Evolutionary conservation across 345 rosid genomes (phyloP), one percentile per base, ranked within the genome.

Genomic region (Kernera saxatilis): DNA sequence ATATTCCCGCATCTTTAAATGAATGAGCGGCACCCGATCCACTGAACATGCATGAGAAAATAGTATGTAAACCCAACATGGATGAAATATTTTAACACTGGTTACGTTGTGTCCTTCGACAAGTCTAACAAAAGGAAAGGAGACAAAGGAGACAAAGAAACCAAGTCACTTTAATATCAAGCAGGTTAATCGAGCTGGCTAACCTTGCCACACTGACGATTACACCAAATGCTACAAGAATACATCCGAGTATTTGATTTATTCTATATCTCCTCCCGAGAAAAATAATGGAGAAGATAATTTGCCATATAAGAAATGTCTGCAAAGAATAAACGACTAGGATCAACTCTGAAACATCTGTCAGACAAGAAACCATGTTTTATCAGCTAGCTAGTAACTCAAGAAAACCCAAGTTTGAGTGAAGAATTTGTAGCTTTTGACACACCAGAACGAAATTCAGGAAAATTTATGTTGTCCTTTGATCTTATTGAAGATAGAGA

Each of bases 291-390:
- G 98, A 93, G 65, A 93, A 84, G 77, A 93, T 82, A 81, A 93
- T 87, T 83, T 93, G 97, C 98, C 98, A 93, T 41, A 93, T 84
- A 60, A 93, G 93, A 84, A 87, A 93, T 21, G 97, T 88, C 98
- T 93, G 88, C 86, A 78, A 49, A 69, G 68, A 14, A 74, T 59
- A 59, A 64, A 48, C 17, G 41, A 41, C 59, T 14, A 51, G 10
- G 22, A 41, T 53, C 40, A 68, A 60, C 30, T 7, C 73, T 56
- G 6, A 56, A 54, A 44, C 65, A 56, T 11, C 23, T 56, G 0
- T 25, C n/a, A 33, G 37, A 45, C 46, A 44, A 69, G 8, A 41
- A 32, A 44, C 6, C 46, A 23, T 22, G 15, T 33, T 22, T 43
- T 15, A 35, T 33, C 21, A 65, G 37, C 40, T 44, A 63, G 48